Conservation (phyloP, 2,329 filamentous ascomycete genomes). For the Trichoderma brevicompactum region DNA sequence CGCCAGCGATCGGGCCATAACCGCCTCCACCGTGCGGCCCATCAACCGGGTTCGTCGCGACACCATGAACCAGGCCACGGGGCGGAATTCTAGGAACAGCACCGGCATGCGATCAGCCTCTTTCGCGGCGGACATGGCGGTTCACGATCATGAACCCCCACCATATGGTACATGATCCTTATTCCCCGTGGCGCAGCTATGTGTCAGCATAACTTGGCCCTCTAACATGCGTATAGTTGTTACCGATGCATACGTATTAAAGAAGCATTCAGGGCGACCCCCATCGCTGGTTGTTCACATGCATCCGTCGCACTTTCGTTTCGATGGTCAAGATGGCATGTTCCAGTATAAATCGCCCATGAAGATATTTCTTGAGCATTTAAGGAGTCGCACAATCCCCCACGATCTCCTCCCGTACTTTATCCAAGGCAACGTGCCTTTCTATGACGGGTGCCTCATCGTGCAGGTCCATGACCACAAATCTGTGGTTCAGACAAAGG, state of each 20-base stretch:
- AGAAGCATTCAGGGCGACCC: conserved; percentile 72
- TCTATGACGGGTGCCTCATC: conserved; percentile 95
- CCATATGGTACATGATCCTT: conserved; percentile 53
- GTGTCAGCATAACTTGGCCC: background rate
- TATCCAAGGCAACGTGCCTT: conserved; percentile 69
- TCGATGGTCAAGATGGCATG: conserved; percentile 91
- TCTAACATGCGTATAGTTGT: conserved; percentile 59
- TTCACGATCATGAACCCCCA: conserved; percentile 49
- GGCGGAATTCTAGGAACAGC: conserved; percentile 57
- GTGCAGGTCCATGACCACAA: conserved; percentile 93
- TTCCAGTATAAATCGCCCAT: conserved; percentile 94
- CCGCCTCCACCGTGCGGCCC: conserved; percentile 52
- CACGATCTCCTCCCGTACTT: conserved; percentile 87
- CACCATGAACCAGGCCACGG: conserved; percentile 48
- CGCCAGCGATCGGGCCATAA: conserved; percentile 44
- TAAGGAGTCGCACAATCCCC: conserved; percentile 76
- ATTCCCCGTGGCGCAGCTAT: background rate
- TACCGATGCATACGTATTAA: conserved; percentile 77
- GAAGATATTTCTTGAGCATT: conserved; percentile 77
- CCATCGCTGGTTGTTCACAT: conserved; percentile 89
- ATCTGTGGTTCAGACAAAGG: conserved; percentile 62
- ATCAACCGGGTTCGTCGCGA: conserved; percentile 65
- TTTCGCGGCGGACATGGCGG: conserved; percentile 49
- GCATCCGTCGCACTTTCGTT: conserved; percentile 82
- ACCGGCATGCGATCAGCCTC: conserved; percentile 55